Evolutionary conservation across 257 asterid genomes (phyloP).

Genomic region (Leptodermis oblonga): DNA sequence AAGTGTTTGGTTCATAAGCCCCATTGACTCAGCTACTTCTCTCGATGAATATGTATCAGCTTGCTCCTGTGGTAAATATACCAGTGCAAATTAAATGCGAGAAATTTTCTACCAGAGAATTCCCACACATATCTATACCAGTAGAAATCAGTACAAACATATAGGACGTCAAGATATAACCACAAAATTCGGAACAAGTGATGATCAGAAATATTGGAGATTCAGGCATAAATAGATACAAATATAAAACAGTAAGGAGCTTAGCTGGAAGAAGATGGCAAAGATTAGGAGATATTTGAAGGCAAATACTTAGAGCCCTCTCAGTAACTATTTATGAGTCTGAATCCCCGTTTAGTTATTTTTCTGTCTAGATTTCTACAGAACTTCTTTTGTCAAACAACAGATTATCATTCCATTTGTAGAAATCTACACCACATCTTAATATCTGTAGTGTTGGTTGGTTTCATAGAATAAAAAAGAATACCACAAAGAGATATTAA

Average conservation of each 20-base stretch:
- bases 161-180: background rate
- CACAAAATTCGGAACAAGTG: background rate
- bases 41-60: slow-evolving; percentile 73
- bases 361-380: background rate
- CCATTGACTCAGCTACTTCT: slow-evolving; percentile 88
- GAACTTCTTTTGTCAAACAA: background rate
- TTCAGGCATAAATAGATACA: background rate
- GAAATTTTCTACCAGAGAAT: background rate
- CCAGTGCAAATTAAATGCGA: background rate
- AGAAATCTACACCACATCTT: background rate
- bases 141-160: background rate
- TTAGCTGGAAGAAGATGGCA: background rate
- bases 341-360: background rate
- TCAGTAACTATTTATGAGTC: background rate
- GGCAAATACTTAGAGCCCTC: background rate
- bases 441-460: background rate
- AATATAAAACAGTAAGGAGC: background rate
- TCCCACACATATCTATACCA: background rate
- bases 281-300: background rate
- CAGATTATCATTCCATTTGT: background rate
- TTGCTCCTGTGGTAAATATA: slow-evolving; percentile 68
- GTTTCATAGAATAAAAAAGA: background rate
- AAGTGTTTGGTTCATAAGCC: slow-evolving; percentile 62
- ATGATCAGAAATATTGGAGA: background rate
- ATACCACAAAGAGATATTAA: background rate